A percentile compares a stretch with the other conserved stretches of the same genome.
These are phyloP conservation scores for Apophysomyces trapeziformis DNA, from an alignment of 371 early-diverging fungal genomes.

Conservation along the genomic window DNA sequence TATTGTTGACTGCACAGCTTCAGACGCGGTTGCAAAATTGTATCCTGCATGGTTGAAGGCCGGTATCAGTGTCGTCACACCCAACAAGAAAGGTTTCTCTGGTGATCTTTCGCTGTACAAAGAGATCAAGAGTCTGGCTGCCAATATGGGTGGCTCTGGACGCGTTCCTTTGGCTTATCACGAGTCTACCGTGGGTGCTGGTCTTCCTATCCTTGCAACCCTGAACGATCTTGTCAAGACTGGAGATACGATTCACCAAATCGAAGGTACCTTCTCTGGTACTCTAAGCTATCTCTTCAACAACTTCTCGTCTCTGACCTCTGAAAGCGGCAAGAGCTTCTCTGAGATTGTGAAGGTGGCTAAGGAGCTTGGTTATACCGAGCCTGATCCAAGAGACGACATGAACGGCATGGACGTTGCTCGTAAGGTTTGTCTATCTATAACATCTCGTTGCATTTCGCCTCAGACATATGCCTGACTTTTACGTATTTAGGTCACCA, in stretches of 20 bases:
- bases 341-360: slow-evolving; percentile 90
- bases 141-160: slow-evolving; percentile 30
- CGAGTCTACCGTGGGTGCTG: slow-evolving; percentile 98
- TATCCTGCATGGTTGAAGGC: slow-evolving; percentile 84
- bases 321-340: slow-evolving; percentile 61
- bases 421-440: slow-evolving; percentile 70
- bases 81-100: slow-evolving; percentile 97
- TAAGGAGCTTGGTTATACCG: slow-evolving; percentile 94
- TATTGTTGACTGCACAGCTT: slow-evolving; percentile 93
- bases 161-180: slow-evolving; percentile 74
- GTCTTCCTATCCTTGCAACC: slow-evolving; percentile 93
- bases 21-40: slow-evolving; percentile 72
- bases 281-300: slow-evolving; percentile 96
- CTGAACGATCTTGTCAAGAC: slow-evolving; percentile 88
- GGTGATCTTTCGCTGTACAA: slow-evolving; percentile 71
- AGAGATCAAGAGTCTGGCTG: slow-evolving; percentile 65
- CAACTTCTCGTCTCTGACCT: slow-evolving; percentile 76
- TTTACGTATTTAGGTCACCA: slow-evolving; percentile 59
- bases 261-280: slow-evolving; percentile 97
- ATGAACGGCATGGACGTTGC: slow-evolving; percentile 99
- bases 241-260: slow-evolving; percentile 87
- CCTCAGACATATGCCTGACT: too few relatives aligned
- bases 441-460: background rate
- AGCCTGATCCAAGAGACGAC: slow-evolving; percentile 98
- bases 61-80: slow-evolving; percentile 91